Percentiles rank a stretch among this genome's conserved stretches.
Conservation (phyloP, 2,329 filamentous ascomycete genomes). For the Fusarium avenaceum region DNA sequence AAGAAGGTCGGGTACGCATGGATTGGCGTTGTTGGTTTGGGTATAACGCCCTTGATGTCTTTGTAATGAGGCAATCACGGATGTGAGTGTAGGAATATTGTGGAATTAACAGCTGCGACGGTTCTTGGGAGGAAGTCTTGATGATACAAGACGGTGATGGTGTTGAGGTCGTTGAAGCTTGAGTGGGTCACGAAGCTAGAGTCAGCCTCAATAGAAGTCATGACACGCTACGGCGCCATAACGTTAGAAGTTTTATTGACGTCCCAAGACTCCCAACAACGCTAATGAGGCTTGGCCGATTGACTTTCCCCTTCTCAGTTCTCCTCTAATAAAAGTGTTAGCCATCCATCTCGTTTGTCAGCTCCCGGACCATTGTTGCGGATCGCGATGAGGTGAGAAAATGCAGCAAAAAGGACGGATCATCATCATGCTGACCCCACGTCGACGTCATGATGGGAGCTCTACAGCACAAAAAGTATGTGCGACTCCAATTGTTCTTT, state of each 20-base stretch:
- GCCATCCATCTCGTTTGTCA: not conserved
- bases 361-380: not conserved
- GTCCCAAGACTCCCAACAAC: not conserved
- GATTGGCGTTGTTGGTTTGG: slow-evolving; percentile 36
- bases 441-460: slow-evolving; percentile 40
- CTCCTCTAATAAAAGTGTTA: no score
- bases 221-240: slow-evolving; percentile 4
- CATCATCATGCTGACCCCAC: slow-evolving; percentile 43
- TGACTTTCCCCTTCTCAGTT: not conserved
- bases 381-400: slow-evolving; percentile 25
- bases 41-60: slow-evolving; percentile 18
- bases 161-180: slow-evolving; percentile 18
- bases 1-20: slow-evolving; percentile 15
- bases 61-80: slow-evolving; percentile 11
- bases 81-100: slow-evolving; percentile 38
- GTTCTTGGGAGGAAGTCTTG: not conserved
- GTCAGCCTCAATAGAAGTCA: slow-evolving; percentile 26
- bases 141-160: slow-evolving; percentile 1
- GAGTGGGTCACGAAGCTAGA: slow-evolving; percentile 14
- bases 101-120: slow-evolving; percentile 12
- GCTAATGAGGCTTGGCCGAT: not conserved
- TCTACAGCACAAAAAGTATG: slow-evolving; percentile 17
- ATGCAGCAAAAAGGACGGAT: slow-evolving; percentile 6
- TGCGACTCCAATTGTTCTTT: slow-evolving; percentile 22
- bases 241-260: not conserved